Percentiles rank a stretch among this genome's conserved stretches.
Evolutionary conservation across 345 rosid genomes (phyloP).

Genomic region (Murraya koenigii): DNA sequence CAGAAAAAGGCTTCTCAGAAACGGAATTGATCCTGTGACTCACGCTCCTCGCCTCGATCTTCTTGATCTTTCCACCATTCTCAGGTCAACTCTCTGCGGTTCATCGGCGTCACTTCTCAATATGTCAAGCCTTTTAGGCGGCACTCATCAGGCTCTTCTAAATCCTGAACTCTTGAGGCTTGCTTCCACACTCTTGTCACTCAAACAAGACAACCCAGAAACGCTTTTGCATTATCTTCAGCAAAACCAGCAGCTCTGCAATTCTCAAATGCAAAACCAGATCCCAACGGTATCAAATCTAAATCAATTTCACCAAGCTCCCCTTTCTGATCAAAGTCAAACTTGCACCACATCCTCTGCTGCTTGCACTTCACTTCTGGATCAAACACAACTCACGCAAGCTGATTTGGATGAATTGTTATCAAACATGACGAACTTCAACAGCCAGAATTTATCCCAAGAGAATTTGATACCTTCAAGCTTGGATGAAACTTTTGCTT

Average conservation of each 20-base stretch:
- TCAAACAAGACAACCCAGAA: constrained; percentile 53
- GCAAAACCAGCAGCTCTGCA: constrained; percentile 31
- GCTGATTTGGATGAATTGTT: constrained; percentile 19
- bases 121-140: constrained; percentile 40
- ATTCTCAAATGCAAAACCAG: constrained; percentile 26
- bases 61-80: constrained; percentile 67
- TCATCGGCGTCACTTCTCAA: constrained; percentile 38
- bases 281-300: constrained; percentile 12
- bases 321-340: constrained; percentile 14
- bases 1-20: constrained; percentile 74
- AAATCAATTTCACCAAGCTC: constrained; percentile 19
- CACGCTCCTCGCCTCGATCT: constrained; percentile 82
- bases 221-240: constrained; percentile 32
- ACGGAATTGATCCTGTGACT: constrained; percentile 93
- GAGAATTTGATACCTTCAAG: constrained; percentile 22
- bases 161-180: constrained; percentile 47
- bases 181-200: constrained; percentile 35
- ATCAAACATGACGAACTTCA: constrained; percentile 16
- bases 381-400: constrained; percentile 32
- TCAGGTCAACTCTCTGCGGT: constrained; percentile 43
- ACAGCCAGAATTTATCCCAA: constrained; percentile 20
- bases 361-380: constrained; percentile 8
- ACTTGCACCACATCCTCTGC: constrained; percentile 23
- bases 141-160: constrained; percentile 37
- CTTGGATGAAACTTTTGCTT: constrained; percentile 10